A percentile compares a stretch with the other conserved stretches of the same genome.
phyloP scores from a whole-genome alignment of 129 eudicot genomes.

The Flaveria sonorensis region DNA sequence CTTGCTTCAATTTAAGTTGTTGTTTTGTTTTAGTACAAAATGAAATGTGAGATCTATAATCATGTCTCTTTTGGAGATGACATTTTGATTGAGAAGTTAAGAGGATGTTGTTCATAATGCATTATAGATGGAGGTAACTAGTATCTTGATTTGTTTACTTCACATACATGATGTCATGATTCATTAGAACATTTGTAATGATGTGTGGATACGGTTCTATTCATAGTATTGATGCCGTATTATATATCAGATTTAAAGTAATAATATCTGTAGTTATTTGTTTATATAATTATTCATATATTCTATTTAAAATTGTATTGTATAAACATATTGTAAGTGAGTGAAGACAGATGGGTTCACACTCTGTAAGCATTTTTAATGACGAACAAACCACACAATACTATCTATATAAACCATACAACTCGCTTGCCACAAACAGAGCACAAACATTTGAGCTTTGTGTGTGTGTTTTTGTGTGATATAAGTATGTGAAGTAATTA shows the following conservation, averaged over 20 bases:
- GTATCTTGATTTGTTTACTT: background rate
- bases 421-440: too few species aligned
- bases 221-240: background rate
- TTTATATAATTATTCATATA: too few species aligned
- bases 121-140: background rate
- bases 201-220: background rate
- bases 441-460: too few species aligned
- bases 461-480: too few species aligned
- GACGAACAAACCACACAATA: too few species aligned
- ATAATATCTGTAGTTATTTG: too few species aligned
- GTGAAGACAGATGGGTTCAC: too few species aligned
- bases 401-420: too few species aligned
- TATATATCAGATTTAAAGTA: background rate
- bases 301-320: too few species aligned
- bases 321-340: too few species aligned
- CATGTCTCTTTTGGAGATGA: slow-evolving; percentile 21
- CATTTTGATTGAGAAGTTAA: slow-evolving; percentile 20
- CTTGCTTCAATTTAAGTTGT: background rate
- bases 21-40: slow-evolving; percentile 16
- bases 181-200: background rate
- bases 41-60: slow-evolving; percentile 5
- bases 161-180: background rate
- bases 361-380: too few species aligned
- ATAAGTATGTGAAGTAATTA: too few species aligned
- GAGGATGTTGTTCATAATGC: slow-evolving; percentile 4